Base-by-base conservation (phyloP, 306 rosid species). In the Begonia fuchsioides region DNA sequence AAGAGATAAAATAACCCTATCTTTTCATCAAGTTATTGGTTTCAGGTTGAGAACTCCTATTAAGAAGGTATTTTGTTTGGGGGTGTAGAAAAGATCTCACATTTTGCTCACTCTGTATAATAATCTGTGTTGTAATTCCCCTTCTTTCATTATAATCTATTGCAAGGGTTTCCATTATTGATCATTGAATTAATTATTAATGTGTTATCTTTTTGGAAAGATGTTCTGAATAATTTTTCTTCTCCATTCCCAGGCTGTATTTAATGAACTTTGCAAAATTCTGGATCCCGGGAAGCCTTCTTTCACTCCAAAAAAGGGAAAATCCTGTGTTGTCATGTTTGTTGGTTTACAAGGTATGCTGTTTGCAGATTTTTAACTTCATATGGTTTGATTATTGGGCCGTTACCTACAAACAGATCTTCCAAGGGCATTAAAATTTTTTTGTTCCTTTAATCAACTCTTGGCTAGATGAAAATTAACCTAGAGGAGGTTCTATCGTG, bases 211-310 rank as follows among this genome's bases (percentile, higher is more conserved):
- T 13, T 13, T 51, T 49, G 35, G 60, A 14, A 32, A 57, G 61
- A 17, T 55, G 47, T 39, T 47, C 12, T n/a, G 51, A 11, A 19
- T 54, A 43, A 44, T 53, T 45, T 62, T 17, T 45, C 52, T 66
- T 57, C 38, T 4, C 20, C 57, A n/a, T n/a, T n/a, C 45, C 12
- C 45, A 87, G 96, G 96, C 94, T 57, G 73, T 80, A 50, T 78
- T 78, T 58, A 81, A 75, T 7, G 87, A 90, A 64, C 90, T 84
- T 51, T 84, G 97, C 81, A 81, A 81, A 58, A 90, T 90, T 43
- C 72, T 81, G 72, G 94, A 90, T 57, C 87, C 86, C 15, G 97
- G 97, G 39, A 90, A 90, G 67, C 87, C 87, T 5, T 54, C 92
- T 56, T 77, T 84, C 60, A 63, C 81, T 54, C 97, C 77, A 14